These are phyloP conservation scores for Hanseniaspora nectarophila DNA, from an alignment of 805 yeast genomes.

Conservation along the genomic window DNA sequence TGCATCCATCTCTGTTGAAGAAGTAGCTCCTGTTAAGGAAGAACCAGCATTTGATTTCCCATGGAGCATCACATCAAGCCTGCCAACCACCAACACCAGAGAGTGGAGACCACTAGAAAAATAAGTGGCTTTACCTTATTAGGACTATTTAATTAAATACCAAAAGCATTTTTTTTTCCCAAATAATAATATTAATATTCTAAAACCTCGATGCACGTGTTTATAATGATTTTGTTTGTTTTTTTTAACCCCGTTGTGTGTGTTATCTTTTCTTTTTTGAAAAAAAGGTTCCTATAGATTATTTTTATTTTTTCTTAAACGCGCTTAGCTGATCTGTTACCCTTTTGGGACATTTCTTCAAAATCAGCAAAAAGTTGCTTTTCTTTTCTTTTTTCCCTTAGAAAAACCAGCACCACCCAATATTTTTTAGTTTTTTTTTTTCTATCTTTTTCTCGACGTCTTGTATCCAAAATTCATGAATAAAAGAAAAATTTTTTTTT, in stretches of 20 bases:
- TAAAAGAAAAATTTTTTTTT: not conserved
- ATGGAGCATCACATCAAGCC: conserved; percentile 2
- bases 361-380: not conserved
- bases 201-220: not conserved
- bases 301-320: not conserved
- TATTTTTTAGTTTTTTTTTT: not conserved
- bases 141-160: not conserved
- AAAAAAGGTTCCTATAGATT: not conserved
- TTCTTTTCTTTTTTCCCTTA: not conserved
- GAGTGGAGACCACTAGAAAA: not conserved
- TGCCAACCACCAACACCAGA: conserved; percentile 5
- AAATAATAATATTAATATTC: no score
- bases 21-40: no score
- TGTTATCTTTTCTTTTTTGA: not conserved
- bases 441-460: not conserved
- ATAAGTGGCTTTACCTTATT: not conserved
- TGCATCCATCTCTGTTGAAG: no score
- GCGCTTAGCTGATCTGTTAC: not conserved
- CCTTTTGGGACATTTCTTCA: not conserved
- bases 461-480: no score
- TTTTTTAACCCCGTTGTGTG: no score
- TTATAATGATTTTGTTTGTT: not conserved
- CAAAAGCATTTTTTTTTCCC: not conserved
- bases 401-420: not conserved
- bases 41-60: not conserved